Base-by-base conservation (phyloP, 2,329 filamentous ascomycete species). In the Pseudocercospora fijiensis region DNA sequence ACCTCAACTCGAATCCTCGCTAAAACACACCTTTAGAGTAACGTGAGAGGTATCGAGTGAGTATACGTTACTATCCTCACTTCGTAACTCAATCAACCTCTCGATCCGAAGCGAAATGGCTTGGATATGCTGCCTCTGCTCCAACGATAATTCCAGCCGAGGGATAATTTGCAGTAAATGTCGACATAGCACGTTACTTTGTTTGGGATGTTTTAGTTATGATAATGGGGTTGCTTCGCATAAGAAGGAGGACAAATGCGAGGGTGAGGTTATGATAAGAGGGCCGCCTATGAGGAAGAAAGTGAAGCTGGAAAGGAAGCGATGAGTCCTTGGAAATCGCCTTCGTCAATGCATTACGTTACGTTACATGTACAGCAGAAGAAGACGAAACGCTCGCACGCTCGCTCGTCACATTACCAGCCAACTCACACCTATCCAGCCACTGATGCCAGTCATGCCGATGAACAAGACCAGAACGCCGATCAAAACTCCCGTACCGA, bases 361-460 rank as follows among this genome's bases (percentile, higher is more conserved):
- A n/a, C n/a, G n/a, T n/a, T 33, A 47, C 20, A 16, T n/a, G 24
- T 28, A 13, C 37, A 28, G 57, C 57, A 60, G 28, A 53, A 60
- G 37, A 18, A 8, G n/a, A 18, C 16, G 16, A 41, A 41, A 41
- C 56, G 22, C 28, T 33, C n/a, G 26, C 11, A 16, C 0, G 18
- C 13, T 45, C 11, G 26, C 26, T 11, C 18, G 13, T 70, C 64
- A 78, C 64, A 75, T 68, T 16, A 77, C 70, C 49, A 78, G 62
- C 76, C 75, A 78, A 60, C 76, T 78, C 9, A 76, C 63, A 1
- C 74, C 74, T 30, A 78, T 57, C 77, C 77, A 79, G 2, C 71
- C 76, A 4, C 57, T 68, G 10, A 78, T 65, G 2, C 67, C 66
- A 18, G 70, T 73, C 65, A 76, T 65, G 0, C 76, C 77, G 3